A percentile compares a stretch with the other conserved stretches of the same genome.
These are phyloP conservation scores for Aspergillus terreus DNA, from an alignment of 2,329 filamentous ascomycete species.

Conservation along the genomic window DNA sequence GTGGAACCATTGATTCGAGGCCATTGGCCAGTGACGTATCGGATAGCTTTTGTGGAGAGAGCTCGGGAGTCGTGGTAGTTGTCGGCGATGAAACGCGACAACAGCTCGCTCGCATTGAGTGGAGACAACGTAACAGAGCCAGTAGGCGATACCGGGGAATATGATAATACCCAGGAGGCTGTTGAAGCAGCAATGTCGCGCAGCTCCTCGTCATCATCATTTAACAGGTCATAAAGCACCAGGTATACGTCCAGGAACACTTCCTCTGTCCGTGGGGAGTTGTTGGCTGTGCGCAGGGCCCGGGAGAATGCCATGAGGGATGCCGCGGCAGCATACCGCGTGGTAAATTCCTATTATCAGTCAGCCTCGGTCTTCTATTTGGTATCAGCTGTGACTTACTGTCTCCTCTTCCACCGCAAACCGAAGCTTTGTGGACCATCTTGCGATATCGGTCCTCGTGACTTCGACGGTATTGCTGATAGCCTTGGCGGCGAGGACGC, in stretches of 20 bases:
- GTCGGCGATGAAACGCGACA: constrained; percentile 33
- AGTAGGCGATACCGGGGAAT: constrained; percentile 26
- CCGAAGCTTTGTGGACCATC: constrained; percentile 33
- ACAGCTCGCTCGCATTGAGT: constrained; percentile 44
- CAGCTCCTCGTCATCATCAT: constrained; percentile 91
- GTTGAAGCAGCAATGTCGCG: constrained; percentile 57
- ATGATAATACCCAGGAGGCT: constrained; percentile 35
- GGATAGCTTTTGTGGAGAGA: constrained; percentile 35
- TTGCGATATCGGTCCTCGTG: constrained; percentile 23
- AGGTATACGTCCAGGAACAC: constrained; percentile 56
- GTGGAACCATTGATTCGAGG: constrained; percentile 20
- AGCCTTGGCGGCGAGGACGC: constrained; percentile 29
- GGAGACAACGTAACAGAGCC: constrained; percentile 42
- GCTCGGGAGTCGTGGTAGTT: constrained; percentile 30
- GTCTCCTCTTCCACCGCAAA: constrained; percentile 41
- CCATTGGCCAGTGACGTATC: constrained; percentile 36
- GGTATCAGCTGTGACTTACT: constrained; percentile 21
- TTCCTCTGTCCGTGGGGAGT: constrained; percentile 19
- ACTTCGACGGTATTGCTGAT: constrained; percentile 9
- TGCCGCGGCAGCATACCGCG: constrained; percentile 33
- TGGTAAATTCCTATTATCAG: constrained; percentile 34
- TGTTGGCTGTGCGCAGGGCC: constrained; percentile 39
- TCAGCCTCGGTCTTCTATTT: constrained; percentile 4
- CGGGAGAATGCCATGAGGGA: constrained; percentile 33
- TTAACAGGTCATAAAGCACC: constrained; percentile 69